phyloP scores from a whole-genome alignment of 1,139 yeast genomes.

The Blastobotrys arbuscula region DNA sequence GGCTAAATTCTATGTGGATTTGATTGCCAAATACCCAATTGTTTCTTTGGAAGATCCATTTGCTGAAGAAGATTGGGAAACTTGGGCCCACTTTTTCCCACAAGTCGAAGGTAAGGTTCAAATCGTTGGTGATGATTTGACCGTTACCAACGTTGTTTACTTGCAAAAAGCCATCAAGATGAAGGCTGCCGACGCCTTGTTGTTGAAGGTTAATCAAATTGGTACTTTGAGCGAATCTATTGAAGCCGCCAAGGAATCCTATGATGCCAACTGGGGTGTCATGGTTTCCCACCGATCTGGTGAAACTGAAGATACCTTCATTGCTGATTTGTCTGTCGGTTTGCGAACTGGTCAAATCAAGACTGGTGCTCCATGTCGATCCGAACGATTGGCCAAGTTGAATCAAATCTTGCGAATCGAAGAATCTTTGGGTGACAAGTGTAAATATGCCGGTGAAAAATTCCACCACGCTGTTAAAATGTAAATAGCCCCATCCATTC shows the following conservation, averaged over 20 bases:
- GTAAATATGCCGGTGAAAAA: constrained; percentile 85
- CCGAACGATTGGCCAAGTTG: constrained; percentile 97
- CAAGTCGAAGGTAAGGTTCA: constrained; percentile 63
- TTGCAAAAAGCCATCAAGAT: constrained; percentile 90
- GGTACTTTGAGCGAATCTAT: constrained; percentile 83
- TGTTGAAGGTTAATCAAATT: constrained; percentile 87
- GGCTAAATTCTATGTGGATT: constrained; percentile 72
- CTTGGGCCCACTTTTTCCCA: constrained; percentile 82
- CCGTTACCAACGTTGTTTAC: constrained; percentile 94
- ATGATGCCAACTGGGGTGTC: constrained; percentile 86
- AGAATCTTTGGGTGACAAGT: constrained; percentile 95
- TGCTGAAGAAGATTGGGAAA: constrained; percentile 98
- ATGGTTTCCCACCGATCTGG: constrained; percentile 98
- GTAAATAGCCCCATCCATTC: constrained; percentile 12
- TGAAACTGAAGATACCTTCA: constrained; percentile 97
- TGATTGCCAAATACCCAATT: constrained; percentile 87
- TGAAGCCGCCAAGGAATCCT: constrained; percentile 80
- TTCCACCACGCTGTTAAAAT: constrained; percentile 48
- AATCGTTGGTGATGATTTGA: constrained; percentile 94
- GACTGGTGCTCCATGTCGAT: constrained; percentile 99
- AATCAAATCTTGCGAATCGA: constrained; percentile 91
- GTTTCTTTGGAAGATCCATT: constrained; percentile 97
- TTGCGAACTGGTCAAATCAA: constrained; percentile 95
- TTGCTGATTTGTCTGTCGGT: constrained; percentile 96
- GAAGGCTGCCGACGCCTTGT: constrained; percentile 88